Evolutionary conservation across 2,329 filamentous ascomycete genomes (phyloP).

Genomic region (Colletotrichum agaves): DNA sequence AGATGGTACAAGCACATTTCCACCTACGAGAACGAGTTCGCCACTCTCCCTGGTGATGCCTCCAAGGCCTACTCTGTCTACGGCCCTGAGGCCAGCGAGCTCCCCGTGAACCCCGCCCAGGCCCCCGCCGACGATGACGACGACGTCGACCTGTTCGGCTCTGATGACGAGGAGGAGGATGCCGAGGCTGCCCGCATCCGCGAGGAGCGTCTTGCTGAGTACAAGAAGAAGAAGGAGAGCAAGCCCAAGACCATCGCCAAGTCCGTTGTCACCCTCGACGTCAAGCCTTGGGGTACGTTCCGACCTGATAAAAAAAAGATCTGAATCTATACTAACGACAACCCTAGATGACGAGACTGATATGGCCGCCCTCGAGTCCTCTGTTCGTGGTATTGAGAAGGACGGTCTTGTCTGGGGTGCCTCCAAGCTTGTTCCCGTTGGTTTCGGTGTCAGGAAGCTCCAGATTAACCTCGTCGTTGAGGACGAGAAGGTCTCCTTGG

Average conservation of each 20-base stretch:
- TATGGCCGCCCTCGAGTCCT: conserved; percentile 82
- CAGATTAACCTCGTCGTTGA: conserved; percentile 98
- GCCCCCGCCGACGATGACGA: conserved; percentile 79
- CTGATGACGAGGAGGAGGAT: conserved; percentile 94
- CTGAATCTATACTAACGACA: conserved; percentile 40
- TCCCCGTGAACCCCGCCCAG: conserved; percentile 87
- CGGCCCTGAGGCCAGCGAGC: conserved; percentile 83
- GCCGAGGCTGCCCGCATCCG: conserved; percentile 84
- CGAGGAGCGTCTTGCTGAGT: conserved; percentile 91
- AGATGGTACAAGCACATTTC: conserved; percentile 99
- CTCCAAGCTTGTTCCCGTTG: conserved; percentile 88
- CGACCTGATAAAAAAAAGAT: background rate
- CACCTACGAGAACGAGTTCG: conserved; percentile 92
- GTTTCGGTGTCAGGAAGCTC: conserved; percentile 98
- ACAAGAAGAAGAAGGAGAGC: conserved; percentile 95
- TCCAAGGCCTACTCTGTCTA: conserved; percentile 90
- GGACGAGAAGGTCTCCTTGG: conserved; percentile 92
- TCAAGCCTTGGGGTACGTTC: conserved; percentile 97
- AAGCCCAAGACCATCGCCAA: conserved; percentile 95
- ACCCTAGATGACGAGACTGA: conserved; percentile 87
- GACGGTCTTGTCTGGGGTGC: conserved; percentile 97
- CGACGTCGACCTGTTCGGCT: conserved; percentile 93
- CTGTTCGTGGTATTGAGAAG: conserved; percentile 85
- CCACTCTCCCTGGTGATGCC: conserved; percentile 88
- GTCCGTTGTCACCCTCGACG: conserved; percentile 93